A percentile compares a stretch with the other conserved stretches of the same genome.
Conservation (phyloP, 2,329 filamentous ascomycete genomes). For the Aspergillus candidus region DNA sequence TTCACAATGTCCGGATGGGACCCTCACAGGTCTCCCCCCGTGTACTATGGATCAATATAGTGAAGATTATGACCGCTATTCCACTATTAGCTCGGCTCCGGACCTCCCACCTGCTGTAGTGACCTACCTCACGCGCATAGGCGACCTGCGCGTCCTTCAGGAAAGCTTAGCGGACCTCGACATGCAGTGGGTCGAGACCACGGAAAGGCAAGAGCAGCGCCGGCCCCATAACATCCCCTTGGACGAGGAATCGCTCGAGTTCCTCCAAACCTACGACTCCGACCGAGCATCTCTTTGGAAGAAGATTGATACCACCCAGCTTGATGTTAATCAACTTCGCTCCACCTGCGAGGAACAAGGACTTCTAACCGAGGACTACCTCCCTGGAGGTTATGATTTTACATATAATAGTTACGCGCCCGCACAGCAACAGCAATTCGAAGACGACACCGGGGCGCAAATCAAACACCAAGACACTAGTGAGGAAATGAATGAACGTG, state of each 20-base stretch:
- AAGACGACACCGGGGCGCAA: too few species aligned
- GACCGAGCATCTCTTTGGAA: conserved; percentile 14
- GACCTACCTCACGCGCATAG: conserved; percentile 18
- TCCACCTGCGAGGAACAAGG: conserved; percentile 16
- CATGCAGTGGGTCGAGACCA: conserved; percentile 11
- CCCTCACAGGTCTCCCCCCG: neutral
- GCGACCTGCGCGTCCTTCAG: conserved; percentile 19
- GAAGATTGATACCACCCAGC: conserved; percentile 16
- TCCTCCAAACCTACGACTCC: conserved; percentile 19
- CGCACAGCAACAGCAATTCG: too few species aligned
- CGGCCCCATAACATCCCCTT: conserved; percentile 9
- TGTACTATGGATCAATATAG: too few species aligned
- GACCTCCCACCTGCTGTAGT: conserved; percentile 9
- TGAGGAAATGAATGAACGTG: too few species aligned
- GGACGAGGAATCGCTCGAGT: conserved; percentile 18
- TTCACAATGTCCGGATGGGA: neutral
- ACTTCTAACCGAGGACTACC: conserved; percentile 3
- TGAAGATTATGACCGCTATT: conserved; percentile 1
- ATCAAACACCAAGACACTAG: too few species aligned
- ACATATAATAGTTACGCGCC: neutral
- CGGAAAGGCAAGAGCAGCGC: conserved; percentile 12
- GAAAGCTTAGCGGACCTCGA: conserved; percentile 18
- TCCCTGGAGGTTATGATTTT: neutral
- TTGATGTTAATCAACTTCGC: conserved; percentile 13
- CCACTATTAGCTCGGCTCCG: neutral